Conservation (phyloP, 805 yeast species). For the Zygosaccharomyces pseudorouxii region DNA sequence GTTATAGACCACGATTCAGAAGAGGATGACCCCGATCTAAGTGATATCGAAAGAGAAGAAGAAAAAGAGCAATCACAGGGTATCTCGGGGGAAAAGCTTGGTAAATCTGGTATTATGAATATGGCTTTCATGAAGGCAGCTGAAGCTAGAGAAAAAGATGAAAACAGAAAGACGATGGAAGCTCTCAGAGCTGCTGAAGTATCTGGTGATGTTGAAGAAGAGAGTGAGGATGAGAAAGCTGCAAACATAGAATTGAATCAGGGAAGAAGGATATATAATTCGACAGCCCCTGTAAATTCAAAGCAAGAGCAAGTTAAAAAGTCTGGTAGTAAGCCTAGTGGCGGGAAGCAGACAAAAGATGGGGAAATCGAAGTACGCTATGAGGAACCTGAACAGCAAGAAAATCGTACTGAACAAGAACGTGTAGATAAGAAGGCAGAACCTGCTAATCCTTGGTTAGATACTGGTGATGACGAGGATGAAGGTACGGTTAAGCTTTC, state of each 20-base stretch:
- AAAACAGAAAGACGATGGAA: conserved; percentile 51
- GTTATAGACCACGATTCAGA: conserved; percentile 64
- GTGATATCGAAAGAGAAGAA: conserved; percentile 49
- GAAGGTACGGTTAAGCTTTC: conserved; percentile 32
- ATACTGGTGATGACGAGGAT: conserved; percentile 31
- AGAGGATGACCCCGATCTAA: conserved; percentile 39
- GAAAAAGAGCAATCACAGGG: conserved; percentile 32
- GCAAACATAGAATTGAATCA: conserved; percentile 53
- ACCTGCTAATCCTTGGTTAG: conserved; percentile 50
- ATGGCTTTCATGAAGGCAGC: conserved; percentile 97
- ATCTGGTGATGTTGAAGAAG: conserved; percentile 33
- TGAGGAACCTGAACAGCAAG: conserved; percentile 26
- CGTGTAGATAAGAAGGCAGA: conserved; percentile 19
- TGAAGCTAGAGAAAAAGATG: conserved; percentile 58
- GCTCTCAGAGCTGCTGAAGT: conserved; percentile 43
- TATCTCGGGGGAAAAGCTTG: conserved; percentile 39
- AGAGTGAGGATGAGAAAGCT: conserved; percentile 35
- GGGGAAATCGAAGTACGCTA: conserved; percentile 1
- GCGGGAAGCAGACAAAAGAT: conserved; percentile 10
- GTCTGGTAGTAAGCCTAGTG: not conserved
- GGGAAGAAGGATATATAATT: conserved; percentile 81
- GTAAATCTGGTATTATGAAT: conserved; percentile 81
- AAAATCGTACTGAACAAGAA: conserved; percentile 41
- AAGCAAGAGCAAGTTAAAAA: not conserved
- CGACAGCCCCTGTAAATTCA: conserved; percentile 34